Conservation (phyloP, 495 filamentous ascomycete species). For the Lindgomyces ingoldianus region DNA sequence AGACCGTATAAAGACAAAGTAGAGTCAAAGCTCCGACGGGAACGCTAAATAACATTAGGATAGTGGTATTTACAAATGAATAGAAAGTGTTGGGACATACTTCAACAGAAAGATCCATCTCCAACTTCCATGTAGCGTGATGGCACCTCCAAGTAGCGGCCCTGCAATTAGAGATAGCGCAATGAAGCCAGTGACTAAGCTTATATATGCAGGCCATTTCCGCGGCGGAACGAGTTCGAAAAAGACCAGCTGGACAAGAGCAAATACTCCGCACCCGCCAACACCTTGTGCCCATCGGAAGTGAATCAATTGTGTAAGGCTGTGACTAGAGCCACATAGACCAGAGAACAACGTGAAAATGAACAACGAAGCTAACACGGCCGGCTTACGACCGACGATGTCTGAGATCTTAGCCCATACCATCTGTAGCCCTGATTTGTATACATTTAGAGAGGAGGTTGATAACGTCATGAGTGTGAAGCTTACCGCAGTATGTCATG, state of each 20-base stretch:
- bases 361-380: constrained; percentile 42
- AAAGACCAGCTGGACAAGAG: constrained; percentile 55
- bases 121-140: constrained; percentile 45
- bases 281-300: constrained; percentile 12
- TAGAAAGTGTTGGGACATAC: not conserved
- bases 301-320: constrained; percentile 39
- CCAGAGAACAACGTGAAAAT: constrained; percentile 38
- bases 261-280: constrained; percentile 6
- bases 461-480: not conserved
- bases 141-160: constrained; percentile 50
- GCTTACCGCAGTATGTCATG: constrained; percentile 11
- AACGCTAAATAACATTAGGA: constrained; percentile 7
- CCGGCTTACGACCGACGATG: constrained; percentile 38
- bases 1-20: not conserved
- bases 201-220: constrained; percentile 43
- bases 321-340: constrained; percentile 12
- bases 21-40: constrained; percentile 6
- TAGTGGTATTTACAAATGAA: not conserved
- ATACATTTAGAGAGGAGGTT: not conserved
- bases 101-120: constrained; percentile 42
- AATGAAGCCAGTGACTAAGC: constrained; percentile 42
- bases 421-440: constrained; percentile 1
- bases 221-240: constrained; percentile 52
- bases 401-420: constrained; percentile 37
- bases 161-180: constrained; percentile 48